These are phyloP conservation scores for Boletales sp. DNA, from an alignment of 768 basidiomycete species.

Conservation along the genomic window DNA sequence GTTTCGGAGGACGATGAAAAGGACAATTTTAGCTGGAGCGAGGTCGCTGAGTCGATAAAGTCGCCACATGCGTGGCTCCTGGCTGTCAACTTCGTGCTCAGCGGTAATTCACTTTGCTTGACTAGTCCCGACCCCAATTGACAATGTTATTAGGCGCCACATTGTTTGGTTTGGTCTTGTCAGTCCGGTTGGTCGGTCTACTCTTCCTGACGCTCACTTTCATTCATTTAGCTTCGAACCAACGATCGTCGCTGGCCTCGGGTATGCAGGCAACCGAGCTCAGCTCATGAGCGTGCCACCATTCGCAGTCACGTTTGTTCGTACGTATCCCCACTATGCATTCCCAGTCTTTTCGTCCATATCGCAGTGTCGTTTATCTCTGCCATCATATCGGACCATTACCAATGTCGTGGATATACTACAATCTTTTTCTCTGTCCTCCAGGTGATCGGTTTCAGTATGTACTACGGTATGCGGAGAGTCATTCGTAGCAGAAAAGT, in stretches of 20 bases:
- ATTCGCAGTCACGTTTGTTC: conserved; percentile 44
- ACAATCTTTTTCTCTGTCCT: conserved; percentile 43
- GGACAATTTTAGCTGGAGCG: conserved; percentile 54
- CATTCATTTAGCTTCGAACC: conserved; percentile 57
- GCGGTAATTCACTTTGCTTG: conserved; percentile 35
- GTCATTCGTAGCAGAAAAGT: background rate
- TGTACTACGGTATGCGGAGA: conserved; percentile 46
- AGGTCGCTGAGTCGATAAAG: conserved; percentile 46
- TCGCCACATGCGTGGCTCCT: conserved; percentile 56
- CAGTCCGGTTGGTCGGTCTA: background rate
- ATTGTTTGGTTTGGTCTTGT: conserved; percentile 21
- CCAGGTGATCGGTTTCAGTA: conserved; percentile 48
- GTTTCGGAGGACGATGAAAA: conserved; percentile 38
- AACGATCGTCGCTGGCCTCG: conserved; percentile 62
- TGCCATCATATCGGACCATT: conserved; percentile 52
- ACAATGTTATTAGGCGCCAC: conserved; percentile 17
- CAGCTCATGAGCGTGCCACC: conserved; percentile 64
- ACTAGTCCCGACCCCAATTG: background rate
- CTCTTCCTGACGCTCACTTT: conserved; percentile 32
- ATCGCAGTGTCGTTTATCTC: conserved; percentile 33
- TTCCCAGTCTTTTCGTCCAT: background rate
- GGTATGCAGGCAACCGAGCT: conserved; percentile 48
- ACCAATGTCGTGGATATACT: conserved; percentile 46
- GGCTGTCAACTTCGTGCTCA: conserved; percentile 48
- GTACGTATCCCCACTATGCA: conserved; percentile 27